Base-by-base conservation (phyloP, 192 early-diverging fungal genomes). In the Backusella tarrabulga region DNA sequence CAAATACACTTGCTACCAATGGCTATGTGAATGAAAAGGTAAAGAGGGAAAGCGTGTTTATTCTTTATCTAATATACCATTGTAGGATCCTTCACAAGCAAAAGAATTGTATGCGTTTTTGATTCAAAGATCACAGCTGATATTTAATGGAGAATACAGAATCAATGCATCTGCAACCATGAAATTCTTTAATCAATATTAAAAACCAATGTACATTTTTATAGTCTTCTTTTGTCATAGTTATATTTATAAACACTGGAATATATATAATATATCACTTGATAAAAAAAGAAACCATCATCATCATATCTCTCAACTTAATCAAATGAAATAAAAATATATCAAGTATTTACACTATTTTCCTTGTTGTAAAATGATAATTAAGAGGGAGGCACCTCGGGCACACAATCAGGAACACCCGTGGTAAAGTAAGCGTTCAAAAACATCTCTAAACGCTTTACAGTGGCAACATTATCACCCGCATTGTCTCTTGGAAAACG, bases 401-500 rank as follows among this genome's bases (percentile, higher is more conserved):
- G 23, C 9, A 63, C 56, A 63, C 56, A 63, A 11, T 63, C 56
- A 4, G 56, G 56, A 0, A 63, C 56, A 29, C 76, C 76, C 0
- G 68, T 77, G 1, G 50, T 9, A 50, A 69, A 71, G 14, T 82
- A 76, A 5, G 86, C 79, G 17, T 88, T 83, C 36, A 90, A 56
- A 71, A 83, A 86, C 60, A 87, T 34, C 29, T 86, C 56, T 32
- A 90, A 76, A 4, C 80, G 72, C 32, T 77, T 83, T 15, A 83
- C 71, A 11, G 78, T 42, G 3, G 85, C 78, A 3, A 84, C 73
- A 19, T 80, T 72, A 50, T 81, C 82, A 21, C 23, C 34, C 1
- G n/a, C 35, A 12, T 4, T 23, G 26, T 63, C 23, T 7, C 14
- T 63, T 26, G 56, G 56, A 2, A 63, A 14, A 0, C 21, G 21